Evolutionary conservation across 176 grass and related monocot species (phyloP), one percentile per base, ranked within the genome.

Genomic region (Triticum urartu): DNA sequence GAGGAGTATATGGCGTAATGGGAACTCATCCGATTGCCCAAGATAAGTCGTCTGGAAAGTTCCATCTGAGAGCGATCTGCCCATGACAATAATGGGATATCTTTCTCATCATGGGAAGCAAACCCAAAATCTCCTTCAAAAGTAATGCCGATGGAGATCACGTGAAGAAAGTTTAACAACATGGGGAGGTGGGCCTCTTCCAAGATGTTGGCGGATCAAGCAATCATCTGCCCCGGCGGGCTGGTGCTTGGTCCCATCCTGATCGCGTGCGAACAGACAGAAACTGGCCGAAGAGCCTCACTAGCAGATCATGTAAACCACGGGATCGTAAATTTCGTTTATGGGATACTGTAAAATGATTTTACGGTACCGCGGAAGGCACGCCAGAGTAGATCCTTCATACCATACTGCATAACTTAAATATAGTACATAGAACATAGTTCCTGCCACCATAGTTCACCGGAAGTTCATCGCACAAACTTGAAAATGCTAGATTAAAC

Each of bases 161-260:
- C 85, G 89, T 88, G 89, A 85, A 76, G 76, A 88, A 85, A 91
- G 89, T 62, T 91, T 71, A 20, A 11, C 68, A 22, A 2, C 67
- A 84, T 76, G 75, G 60, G 25, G 11, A 84, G 48, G 81, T 22
- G 80, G 85, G 68, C 3, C 89, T 67, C 3, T 5, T 72, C 33
- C 59, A 13, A 80, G 89, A 91, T 74, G 67, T 84, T 80, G 67
- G 25, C 89, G 36, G 25, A 50, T 42, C 15, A 67, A 71, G 40
- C 70, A 20, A 78, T 77, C 71, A 24, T 20, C 26, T 69, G 1
- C 50, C 65, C 15, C n/a, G 17, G 15, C 34, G 32, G 22, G 3
- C 9, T 42, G 38, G 48, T 34, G 72, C 65, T 5, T 3, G 42
- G 8, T 65, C 79, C 63, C 72, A 69, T 32, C 14, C 58, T 1